Percentiles rank a stretch among this genome's conserved stretches.
phyloP scores from a whole-genome alignment of 176 grass and related monocot genomes.

The Neostapfia colusana region DNA sequence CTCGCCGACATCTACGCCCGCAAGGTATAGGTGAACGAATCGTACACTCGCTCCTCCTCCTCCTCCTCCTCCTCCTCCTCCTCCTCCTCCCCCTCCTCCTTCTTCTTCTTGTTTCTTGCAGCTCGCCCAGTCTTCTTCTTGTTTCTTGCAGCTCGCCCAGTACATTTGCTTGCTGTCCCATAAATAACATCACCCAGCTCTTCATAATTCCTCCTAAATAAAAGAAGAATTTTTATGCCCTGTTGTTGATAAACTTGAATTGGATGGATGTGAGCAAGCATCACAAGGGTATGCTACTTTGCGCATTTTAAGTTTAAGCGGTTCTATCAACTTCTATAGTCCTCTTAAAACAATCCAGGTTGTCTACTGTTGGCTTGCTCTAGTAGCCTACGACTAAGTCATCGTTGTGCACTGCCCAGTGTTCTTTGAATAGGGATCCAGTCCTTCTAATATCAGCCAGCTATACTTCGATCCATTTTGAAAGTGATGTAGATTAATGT shows the following conservation, averaged over 20 bases:
- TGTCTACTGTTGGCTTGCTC: too few species aligned
- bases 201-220: background rate
- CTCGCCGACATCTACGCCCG: constrained; percentile 69
- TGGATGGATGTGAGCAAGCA: background rate
- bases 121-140: background rate
- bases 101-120: background rate
- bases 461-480: background rate
- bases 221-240: background rate
- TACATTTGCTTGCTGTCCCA: background rate
- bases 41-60: too few species aligned
- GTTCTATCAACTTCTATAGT: too few species aligned
- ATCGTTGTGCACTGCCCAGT: background rate
- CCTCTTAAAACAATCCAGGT: too few species aligned
- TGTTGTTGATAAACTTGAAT: background rate
- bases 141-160: background rate
- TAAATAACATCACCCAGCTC: background rate
- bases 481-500: background rate
- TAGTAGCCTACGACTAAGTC: too few species aligned
- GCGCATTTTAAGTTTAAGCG: too few species aligned
- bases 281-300: background rate
- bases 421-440: background rate
- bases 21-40: too few species aligned
- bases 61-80: too few species aligned
- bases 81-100: too few species aligned
- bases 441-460: background rate